These are phyloP conservation scores for Kappamyces sp. DNA, from an alignment of 192 early-diverging fungal species.

Conservation along the genomic window DNA sequence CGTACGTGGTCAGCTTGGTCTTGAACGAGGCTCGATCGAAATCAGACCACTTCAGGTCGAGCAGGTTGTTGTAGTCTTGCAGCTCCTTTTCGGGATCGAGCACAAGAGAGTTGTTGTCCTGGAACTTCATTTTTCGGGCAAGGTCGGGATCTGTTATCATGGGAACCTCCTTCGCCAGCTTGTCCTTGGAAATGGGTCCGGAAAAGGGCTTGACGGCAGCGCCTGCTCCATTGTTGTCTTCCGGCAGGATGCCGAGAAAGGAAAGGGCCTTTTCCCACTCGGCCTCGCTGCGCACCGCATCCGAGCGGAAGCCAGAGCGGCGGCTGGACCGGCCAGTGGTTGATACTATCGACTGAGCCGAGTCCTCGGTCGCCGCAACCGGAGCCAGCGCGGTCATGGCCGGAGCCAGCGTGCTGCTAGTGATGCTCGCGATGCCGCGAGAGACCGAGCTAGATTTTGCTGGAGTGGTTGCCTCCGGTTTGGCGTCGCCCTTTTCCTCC, in stretches of 20 bases:
- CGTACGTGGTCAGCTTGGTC: constrained; percentile 30
- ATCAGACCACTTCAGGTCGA: constrained; percentile 35
- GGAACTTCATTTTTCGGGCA: constrained; percentile 14
- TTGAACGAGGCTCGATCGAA: constrained; percentile 32
- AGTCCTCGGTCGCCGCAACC: not conserved
- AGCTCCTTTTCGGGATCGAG: constrained; percentile 36
- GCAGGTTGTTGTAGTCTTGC: constrained; percentile 21
- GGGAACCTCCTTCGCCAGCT: constrained; percentile 18
- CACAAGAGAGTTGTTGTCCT: constrained; percentile 33
- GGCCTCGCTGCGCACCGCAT: constrained; percentile 45
- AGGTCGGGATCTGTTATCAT: constrained; percentile 32
- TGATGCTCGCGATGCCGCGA: not conserved
- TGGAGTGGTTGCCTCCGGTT: constrained; percentile 11
- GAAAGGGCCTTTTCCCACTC: constrained; percentile 43
- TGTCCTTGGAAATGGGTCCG: not conserved
- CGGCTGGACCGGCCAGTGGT: constrained; percentile 1
- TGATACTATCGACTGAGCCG: not conserved
- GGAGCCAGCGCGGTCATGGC: not conserved
- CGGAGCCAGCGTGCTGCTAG: not conserved
- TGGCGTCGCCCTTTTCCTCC: constrained; percentile 14
- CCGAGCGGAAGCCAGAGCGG: constrained; percentile 28
- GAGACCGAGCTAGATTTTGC: not conserved
- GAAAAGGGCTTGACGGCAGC: not conserved
- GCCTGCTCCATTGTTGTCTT: constrained; percentile 12
- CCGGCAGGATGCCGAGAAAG: constrained; percentile 28